Base-by-base conservation (phyloP, 805 yeast species). In the Metschnikowia baotianmanensis region DNA sequence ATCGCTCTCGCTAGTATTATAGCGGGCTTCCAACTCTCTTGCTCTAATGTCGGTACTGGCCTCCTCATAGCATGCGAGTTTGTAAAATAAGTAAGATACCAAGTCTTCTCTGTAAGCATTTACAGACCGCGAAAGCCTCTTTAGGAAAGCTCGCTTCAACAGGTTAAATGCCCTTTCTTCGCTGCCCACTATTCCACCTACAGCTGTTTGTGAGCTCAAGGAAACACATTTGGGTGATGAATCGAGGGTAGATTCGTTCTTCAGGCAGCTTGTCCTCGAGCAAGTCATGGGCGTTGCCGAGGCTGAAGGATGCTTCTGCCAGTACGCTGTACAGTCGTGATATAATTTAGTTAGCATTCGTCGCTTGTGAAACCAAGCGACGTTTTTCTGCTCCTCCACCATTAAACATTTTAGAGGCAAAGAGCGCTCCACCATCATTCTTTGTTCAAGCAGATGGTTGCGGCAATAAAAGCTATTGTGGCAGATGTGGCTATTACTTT, bases 21-120 rank as follows among this genome's bases (percentile, higher is more conserved):
- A 51, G 5, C 51, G 45, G 9, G 41, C 51, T 36, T 46, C 48
- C 13, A 48, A 22, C 27, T 51, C 55, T 27, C 55, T 31, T 31
- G 46, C 45, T 17, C 55, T 33, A 8, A 41, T 25, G 5, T 42
- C 46, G 12, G 39, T 23, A 6, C 46, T 51, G 11, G 40, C 38
- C 6, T 18, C 36, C 33, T 48, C 51, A 28, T 48, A 46, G 33
- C 45, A 30, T 1, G 40, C 36, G 11, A 51, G 42, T 27, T 46
- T 46, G 38, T 50, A 52, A 34, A 48, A 52, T 28, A 59, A 38
- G 33, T 57, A 58, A 1, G 58, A 47, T 18, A 58, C 42, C 5
- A 48, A 34, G 23, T 55, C 62, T 16, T 48, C 48, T 16, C 42
- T 38, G 22, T 48, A 42, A 1, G 43, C 29, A 11, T 41, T 44